Evolutionary conservation across 805 yeast species (phyloP).

Genomic region (Grigorovia yakushimaensis): DNA sequence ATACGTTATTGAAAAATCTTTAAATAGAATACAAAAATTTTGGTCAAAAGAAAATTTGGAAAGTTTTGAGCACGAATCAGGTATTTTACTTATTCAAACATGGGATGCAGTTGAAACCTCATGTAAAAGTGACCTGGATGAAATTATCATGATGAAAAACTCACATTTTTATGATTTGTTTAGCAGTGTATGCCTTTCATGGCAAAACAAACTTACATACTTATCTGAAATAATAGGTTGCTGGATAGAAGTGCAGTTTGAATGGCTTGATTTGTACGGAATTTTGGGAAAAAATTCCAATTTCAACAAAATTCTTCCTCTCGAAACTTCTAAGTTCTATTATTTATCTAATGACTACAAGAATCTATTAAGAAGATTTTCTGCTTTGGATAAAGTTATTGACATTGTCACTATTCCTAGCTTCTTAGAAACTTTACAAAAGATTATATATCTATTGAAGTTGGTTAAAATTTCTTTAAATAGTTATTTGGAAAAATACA

Average conservation of each 20-base stretch:
- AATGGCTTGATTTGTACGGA: conserved; percentile 80
- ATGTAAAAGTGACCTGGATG: conserved; percentile 49
- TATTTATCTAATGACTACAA: conserved; percentile 53
- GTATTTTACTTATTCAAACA: conserved; percentile 48
- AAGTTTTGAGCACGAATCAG: conserved; percentile 41
- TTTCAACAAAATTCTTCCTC: conserved; percentile 52
- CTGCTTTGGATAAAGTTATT: conserved; percentile 40
- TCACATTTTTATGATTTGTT: conserved; percentile 55
- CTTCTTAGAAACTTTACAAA: conserved; percentile 37
- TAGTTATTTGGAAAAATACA: conserved; percentile 71
- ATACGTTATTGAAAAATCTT: conserved; percentile 47
- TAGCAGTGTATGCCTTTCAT: conserved; percentile 43
- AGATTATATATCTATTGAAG: conserved; percentile 44
- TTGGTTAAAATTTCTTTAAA: conserved; percentile 56
- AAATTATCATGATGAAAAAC: conserved; percentile 58
- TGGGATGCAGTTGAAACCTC: conserved; percentile 57
- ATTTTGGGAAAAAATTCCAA: conserved; percentile 55
- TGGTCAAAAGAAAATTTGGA: conserved; percentile 53
- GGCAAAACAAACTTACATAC: conserved; percentile 48
- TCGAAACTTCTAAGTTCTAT: conserved; percentile 58
- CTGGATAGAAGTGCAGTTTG: conserved; percentile 83
- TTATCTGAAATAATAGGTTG: conserved; percentile 45
- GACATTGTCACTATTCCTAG: conserved; percentile 47
- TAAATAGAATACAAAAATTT: conserved; percentile 38
- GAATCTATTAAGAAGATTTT: conserved; percentile 39